phyloP scores from a whole-genome alignment of 2,329 filamentous ascomycete genomes.

The Thelonectria discophora region DNA sequence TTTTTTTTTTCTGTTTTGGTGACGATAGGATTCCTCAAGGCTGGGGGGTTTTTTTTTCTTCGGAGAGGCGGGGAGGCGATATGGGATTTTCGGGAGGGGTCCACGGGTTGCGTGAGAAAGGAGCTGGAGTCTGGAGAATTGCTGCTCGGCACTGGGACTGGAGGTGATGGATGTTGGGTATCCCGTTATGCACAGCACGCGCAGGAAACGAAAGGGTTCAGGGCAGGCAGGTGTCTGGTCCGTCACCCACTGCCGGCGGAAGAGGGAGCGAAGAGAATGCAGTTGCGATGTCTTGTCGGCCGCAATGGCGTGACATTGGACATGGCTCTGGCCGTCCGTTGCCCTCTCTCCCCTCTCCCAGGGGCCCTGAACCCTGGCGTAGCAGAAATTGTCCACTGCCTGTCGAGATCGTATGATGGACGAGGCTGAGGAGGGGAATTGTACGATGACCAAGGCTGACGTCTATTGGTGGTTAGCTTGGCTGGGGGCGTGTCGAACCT shows the following conservation, averaged over 20 bases:
- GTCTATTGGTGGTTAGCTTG: slow-evolving; percentile 30
- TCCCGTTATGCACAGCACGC: slow-evolving; percentile 4
- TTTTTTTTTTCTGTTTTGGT: not conserved
- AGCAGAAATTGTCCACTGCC: slow-evolving; percentile 41
- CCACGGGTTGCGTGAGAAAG: no score
- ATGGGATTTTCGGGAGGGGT: not conserved
- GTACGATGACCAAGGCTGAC: slow-evolving; percentile 42
- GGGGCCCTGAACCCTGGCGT: slow-evolving; percentile 43
- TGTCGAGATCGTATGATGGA: slow-evolving; percentile 50
- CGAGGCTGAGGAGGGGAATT: slow-evolving; percentile 50
- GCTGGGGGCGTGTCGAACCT: no score
- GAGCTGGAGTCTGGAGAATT: not conserved
- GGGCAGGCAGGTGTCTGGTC: no score
- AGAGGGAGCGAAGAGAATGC: slow-evolving; percentile 24
- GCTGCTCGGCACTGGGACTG: not conserved
- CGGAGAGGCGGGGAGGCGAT: slow-evolving; percentile 1
- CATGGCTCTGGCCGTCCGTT: slow-evolving; percentile 38
- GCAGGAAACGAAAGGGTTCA: slow-evolving; percentile 2
- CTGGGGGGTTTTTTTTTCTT: no score
- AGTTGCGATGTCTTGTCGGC: slow-evolving; percentile 42
- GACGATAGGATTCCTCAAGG: not conserved
- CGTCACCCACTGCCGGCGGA: slow-evolving; percentile 32
- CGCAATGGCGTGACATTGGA: slow-evolving; percentile 44
- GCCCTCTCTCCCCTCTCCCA: slow-evolving; percentile 27
- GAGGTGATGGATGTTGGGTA: no score